These are phyloP conservation scores for Rauvolfia tetraphylla DNA, from an alignment of 257 asterid species.

Conservation along the genomic window DNA sequence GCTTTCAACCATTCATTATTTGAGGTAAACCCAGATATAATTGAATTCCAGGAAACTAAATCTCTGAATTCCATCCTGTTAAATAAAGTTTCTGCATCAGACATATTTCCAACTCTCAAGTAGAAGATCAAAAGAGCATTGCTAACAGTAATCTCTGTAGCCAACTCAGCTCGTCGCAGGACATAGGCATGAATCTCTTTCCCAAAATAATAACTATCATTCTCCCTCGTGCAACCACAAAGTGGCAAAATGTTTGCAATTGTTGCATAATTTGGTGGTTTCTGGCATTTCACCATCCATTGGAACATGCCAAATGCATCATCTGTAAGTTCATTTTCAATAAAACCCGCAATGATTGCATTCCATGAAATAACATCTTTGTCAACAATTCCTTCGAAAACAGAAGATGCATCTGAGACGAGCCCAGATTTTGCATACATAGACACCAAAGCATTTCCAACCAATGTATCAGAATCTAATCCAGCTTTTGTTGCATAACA, in stretches of 20 bases:
- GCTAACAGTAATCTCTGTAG: constrained; percentile 35
- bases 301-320: constrained; percentile 49
- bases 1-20: constrained; percentile 60
- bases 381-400: constrained; percentile 50
- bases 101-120: constrained; percentile 44
- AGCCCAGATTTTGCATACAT: constrained; percentile 74
- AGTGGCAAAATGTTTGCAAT: constrained; percentile 54
- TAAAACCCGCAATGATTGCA: constrained; percentile 70
- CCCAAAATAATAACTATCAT: constrained; percentile 36
- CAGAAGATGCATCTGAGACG: constrained; percentile 48
- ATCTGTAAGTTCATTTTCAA: constrained; percentile 49
- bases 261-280: constrained; percentile 68
- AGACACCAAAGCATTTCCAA: constrained; percentile 72
- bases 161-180: constrained; percentile 49
- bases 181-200: constrained; percentile 64
- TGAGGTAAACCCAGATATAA: constrained; percentile 63
- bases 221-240: constrained; percentile 42
- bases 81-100: constrained; percentile 52
- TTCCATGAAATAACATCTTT: constrained; percentile 83
- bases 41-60: constrained; percentile 73
- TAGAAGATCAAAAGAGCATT: constrained; percentile 78
- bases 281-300: constrained; percentile 44
- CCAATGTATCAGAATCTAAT: constrained; percentile 61
- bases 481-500: constrained; percentile 57
- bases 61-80: constrained; percentile 48